Base-by-base conservation (phyloP, 495 filamentous ascomycete genomes). In the Tuber brumale region DNA sequence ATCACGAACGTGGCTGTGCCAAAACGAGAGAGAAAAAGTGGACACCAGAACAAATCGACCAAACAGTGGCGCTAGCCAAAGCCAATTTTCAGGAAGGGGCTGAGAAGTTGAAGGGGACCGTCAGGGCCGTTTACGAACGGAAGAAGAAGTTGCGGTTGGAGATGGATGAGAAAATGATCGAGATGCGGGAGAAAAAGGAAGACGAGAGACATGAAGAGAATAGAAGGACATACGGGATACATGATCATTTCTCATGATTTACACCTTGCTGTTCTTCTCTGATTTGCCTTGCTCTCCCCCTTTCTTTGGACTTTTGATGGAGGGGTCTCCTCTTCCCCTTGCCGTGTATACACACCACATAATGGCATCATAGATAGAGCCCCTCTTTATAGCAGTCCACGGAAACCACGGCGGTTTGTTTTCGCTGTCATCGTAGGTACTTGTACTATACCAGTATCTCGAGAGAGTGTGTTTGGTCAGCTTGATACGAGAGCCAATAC, bases 71-170 rank as follows among this genome's bases (percentile, higher is more conserved):
- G 35, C 88, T 99, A 12, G 94, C 95, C 1, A 88, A 89, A 76
- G 93, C 93, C 4, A 99, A 99, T 84, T 99, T 92, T 77, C 87
- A 86, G 8, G 91, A 95, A 83, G 93, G 95, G 1, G 86, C 88
- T 74, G 91, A 92, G 66, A 90, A 91, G 84, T 91, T 93, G 37
- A 90, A 89, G 75, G 87, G 89, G 37, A 91, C 91, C 37, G 90
- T 98, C n/a, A 86, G 91, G 71, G 95, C 94, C 23, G 94, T 99
- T 1, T 99, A 97, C 84, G 93, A 97, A 86, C 86, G 95, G 76
- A 97, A 97, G 86, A 94, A 90, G 85, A 88, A 86, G 80, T 82
- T 87, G 83, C 87, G 95, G 70, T 77, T 92, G 76, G 86, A 89
- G 79, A 84, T 85, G 70, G 90, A 94, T 83, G 77, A 79, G 41